Conservation (phyloP, 2,329 filamentous ascomycete species). For the Epichloe festucae region DNA sequence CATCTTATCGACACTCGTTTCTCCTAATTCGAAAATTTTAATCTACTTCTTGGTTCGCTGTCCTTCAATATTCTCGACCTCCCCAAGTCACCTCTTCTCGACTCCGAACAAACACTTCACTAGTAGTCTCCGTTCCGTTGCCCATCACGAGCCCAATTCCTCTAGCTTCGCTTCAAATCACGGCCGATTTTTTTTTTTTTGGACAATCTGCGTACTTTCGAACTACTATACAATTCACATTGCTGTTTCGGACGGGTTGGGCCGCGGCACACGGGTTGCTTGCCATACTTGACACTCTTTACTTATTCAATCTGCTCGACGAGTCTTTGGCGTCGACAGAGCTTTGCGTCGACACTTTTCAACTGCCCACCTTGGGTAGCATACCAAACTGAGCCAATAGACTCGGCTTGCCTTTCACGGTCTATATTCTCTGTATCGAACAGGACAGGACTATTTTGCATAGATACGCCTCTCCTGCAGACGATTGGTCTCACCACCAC, state of each 20-base stretch:
- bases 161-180: constrained; percentile 6
- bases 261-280: constrained; percentile 1
- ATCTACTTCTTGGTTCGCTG: constrained; percentile 16
- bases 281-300: constrained; percentile 1
- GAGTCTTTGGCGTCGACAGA: neutral
- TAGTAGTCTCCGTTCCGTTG: neutral
- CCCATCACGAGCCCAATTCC: neutral
- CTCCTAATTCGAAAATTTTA: constrained; percentile 20
- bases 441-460: neutral
- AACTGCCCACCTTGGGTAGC: neutral
- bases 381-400: neutral
- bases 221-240: constrained; percentile 1
- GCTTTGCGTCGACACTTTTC: neutral
- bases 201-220: constrained; percentile 2
- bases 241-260: constrained; percentile 4
- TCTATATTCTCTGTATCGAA: neutral
- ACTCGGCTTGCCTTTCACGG: neutral
- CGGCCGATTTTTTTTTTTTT: constrained; percentile 1
- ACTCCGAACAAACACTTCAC: neutral
- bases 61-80: constrained; percentile 1
- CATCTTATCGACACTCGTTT: constrained; percentile 21
- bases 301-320: neutral
- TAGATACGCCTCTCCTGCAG: neutral
- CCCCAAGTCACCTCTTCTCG: neutral
- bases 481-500: neutral